Evolutionary conservation across 2,329 filamentous ascomycete genomes (phyloP).

Genomic region (Alternaria alternata): DNA sequence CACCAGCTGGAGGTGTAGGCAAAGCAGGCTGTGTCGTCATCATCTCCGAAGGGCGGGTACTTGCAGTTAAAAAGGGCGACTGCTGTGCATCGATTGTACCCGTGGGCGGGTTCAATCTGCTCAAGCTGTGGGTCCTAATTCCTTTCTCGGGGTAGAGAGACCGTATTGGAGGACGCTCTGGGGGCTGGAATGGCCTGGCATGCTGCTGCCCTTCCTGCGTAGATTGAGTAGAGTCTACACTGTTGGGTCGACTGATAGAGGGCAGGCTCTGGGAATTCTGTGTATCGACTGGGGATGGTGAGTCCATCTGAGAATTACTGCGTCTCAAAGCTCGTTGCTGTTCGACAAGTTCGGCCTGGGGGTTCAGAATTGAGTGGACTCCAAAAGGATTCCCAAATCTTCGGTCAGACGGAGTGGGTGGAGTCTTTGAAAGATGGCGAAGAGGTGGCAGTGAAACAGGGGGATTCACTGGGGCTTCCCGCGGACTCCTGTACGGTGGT

Average conservation of each 20-base stretch:
- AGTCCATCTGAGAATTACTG: conserved; percentile 56
- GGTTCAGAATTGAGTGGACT: conserved; percentile 58
- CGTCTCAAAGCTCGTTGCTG: conserved; percentile 47
- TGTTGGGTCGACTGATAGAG: conserved; percentile 47
- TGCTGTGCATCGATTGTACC: conserved; percentile 60
- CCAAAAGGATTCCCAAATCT: conserved; percentile 50
- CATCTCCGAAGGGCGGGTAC: conserved; percentile 54
- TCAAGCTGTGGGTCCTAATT: conserved; percentile 61
- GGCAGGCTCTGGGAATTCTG: conserved; percentile 45
- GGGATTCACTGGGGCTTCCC: conserved; percentile 24
- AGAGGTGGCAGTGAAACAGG: conserved; percentile 45
- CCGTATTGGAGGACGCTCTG: conserved; percentile 47
- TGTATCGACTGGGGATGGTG: conserved; percentile 49
- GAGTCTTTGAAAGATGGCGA: conserved; percentile 46
- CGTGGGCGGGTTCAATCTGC: conserved; percentile 53
- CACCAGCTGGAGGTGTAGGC: conserved; percentile 55
- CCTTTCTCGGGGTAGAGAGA: conserved; percentile 67
- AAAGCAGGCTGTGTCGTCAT: conserved; percentile 57
- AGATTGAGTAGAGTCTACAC: conserved; percentile 45
- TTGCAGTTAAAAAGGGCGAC: conserved; percentile 57
- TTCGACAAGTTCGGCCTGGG: conserved; percentile 47
- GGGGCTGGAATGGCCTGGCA: conserved; percentile 37
- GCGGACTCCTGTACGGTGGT: conserved; percentile 32
- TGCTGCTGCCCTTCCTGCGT: conserved; percentile 34
- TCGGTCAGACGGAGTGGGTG: conserved; percentile 43